Evolutionary conservation across 768 basidiomycete species (phyloP).

Genomic region (Termitomyces sp.): DNA sequence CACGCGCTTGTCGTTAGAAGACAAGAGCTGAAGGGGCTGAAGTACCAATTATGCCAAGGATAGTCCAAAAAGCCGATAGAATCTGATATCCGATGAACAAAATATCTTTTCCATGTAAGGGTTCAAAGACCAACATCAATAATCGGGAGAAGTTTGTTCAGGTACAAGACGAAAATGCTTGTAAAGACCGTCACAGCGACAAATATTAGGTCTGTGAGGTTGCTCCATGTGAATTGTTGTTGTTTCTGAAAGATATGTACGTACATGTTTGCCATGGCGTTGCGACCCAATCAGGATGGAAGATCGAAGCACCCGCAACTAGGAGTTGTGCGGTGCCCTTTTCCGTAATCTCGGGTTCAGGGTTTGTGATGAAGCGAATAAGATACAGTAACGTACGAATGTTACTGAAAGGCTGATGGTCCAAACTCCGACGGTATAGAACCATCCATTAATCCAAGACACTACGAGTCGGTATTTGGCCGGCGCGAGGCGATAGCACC

Average conservation of each 20-base stretch:
- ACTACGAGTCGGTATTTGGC: slow-evolving; percentile 43
- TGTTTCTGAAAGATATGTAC: slow-evolving; percentile 13
- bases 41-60: slow-evolving; percentile 46
- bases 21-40: background rate
- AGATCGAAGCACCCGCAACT: slow-evolving; percentile 54
- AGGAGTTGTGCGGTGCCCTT: slow-evolving; percentile 38
- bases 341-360: background rate
- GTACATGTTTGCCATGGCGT: slow-evolving; percentile 57
- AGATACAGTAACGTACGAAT: slow-evolving; percentile 37
- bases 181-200: slow-evolving; percentile 44
- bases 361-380: too few relatives aligned
- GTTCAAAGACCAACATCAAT: slow-evolving; percentile 34
- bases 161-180: slow-evolving; percentile 48
- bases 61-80: slow-evolving; percentile 59
- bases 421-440: slow-evolving; percentile 66
- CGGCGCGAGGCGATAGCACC: slow-evolving; percentile 57
- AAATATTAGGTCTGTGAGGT: slow-evolving; percentile 43
- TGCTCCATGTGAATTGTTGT: background rate
- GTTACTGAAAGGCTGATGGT: slow-evolving; percentile 61
- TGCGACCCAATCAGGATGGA: slow-evolving; percentile 50
- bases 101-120: background rate
- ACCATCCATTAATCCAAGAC: slow-evolving; percentile 68
- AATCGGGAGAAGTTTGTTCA: slow-evolving; percentile 43
- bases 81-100: slow-evolving; percentile 26
- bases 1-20: too few relatives aligned